A percentile compares a stretch with the other conserved stretches of the same genome.
Conservation (phyloP, 495 filamentous ascomycete species). For the Penicillium malachiteum region DNA sequence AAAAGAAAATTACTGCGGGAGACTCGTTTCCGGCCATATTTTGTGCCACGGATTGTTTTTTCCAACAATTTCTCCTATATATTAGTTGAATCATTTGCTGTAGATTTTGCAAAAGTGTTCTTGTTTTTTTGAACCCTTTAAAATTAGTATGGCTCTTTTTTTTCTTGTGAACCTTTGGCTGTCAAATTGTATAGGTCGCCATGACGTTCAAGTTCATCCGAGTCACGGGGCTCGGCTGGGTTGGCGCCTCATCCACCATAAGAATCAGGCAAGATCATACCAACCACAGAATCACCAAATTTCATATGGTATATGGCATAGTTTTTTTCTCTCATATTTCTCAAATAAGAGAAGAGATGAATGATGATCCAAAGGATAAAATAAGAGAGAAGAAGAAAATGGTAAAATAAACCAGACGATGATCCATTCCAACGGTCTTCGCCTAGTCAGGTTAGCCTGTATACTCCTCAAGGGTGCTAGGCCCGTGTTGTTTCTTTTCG, state of each 20-base stretch:
- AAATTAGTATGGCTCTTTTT: not conserved
- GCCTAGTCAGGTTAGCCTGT: slow-evolving; percentile 31
- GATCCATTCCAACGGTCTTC: slow-evolving; percentile 34
- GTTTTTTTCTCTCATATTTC: not conserved
- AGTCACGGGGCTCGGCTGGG: slow-evolving; percentile 6
- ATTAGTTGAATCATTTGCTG: too few relatives aligned
- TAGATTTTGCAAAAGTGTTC: too few relatives aligned
- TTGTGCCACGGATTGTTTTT: not conserved
- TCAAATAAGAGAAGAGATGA: not conserved
- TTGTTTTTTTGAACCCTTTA: not conserved
- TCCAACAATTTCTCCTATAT: too few relatives aligned
- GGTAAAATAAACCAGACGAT: slow-evolving; percentile 14
- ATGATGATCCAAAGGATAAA: slow-evolving; percentile 10
- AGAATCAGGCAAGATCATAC: not conserved
- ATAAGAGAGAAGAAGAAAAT: not conserved
- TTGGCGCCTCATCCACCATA: slow-evolving; percentile 15
- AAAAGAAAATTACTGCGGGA: slow-evolving; percentile 10
- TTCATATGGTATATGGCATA: not conserved
- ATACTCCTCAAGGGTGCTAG: slow-evolving; percentile 17
- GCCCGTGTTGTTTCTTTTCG: not conserved
- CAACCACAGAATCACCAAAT: not conserved
- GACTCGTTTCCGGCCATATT: not conserved
- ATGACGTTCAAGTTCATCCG: slow-evolving; percentile 1
- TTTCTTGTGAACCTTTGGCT: not conserved
- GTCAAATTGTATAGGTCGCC: not conserved